Evolutionary conservation across 1,139 yeast genomes (phyloP).

Genomic region (Taphrina confusa): DNA sequence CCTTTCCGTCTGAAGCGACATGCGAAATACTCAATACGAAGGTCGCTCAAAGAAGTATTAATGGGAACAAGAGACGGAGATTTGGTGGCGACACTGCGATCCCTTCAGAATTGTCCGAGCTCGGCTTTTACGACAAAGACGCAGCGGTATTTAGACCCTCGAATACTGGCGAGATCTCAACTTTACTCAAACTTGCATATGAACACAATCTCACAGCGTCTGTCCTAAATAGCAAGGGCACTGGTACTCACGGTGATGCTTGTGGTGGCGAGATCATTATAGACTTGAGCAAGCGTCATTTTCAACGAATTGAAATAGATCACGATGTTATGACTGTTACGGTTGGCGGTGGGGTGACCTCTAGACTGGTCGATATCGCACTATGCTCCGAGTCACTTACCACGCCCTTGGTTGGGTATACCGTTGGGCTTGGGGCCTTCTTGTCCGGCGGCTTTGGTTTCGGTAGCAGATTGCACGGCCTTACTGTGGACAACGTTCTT

Average conservation of each 20-base stretch:
- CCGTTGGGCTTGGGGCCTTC: conserved; percentile 22
- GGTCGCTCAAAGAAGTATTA: conserved; percentile 13
- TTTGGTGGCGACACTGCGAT: not conserved
- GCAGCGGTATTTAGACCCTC: not conserved
- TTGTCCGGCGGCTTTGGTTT: conserved; percentile 23
- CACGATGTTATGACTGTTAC: conserved; percentile 8
- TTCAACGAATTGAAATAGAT: conserved; percentile 5
- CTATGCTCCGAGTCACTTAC: not conserved
- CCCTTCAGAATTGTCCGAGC: not conserved
- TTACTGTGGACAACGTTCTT: conserved; percentile 19
- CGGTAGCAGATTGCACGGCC: conserved; percentile 16
- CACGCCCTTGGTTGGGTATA: conserved; percentile 18
- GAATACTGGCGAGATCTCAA: not conserved
- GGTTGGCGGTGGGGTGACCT: conserved; percentile 21
- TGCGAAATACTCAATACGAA: conserved; percentile 6
- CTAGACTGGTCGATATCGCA: conserved; percentile 6
- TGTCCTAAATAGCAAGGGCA: conserved; percentile 13
- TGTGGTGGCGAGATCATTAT: conserved; percentile 15
- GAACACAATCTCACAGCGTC: not conserved
- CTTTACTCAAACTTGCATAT: not conserved
- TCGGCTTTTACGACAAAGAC: not conserved
- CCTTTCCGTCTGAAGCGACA: conserved; percentile 14
- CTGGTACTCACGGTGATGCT: conserved; percentile 17
- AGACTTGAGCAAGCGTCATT: not conserved
- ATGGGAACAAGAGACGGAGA: conserved; percentile 8